phyloP scores from a whole-genome alignment of 2,329 filamentous ascomycete genomes.

The Mollisiaceae sp. region DNA sequence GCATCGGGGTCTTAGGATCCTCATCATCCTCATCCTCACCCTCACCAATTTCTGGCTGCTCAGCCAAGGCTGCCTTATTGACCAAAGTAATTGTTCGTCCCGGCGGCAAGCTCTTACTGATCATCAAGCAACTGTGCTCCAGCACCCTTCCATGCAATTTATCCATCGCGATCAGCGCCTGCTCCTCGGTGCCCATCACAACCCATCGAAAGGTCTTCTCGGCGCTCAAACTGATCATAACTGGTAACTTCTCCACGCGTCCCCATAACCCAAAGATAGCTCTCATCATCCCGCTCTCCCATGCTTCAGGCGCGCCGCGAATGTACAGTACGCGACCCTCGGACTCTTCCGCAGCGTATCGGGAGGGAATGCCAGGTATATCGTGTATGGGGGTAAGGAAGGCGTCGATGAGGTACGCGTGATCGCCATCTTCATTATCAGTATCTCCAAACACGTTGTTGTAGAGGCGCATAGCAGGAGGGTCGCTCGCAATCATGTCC shows the following conservation, averaged over 20 bases:
- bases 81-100: slow-evolving; percentile 6
- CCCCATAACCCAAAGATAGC: slow-evolving; percentile 29
- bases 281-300: slow-evolving; percentile 19
- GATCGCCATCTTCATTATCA: slow-evolving; percentile 15
- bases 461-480: slow-evolving; percentile 11
- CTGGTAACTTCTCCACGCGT: slow-evolving; percentile 26
- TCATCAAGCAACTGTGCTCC: neutral
- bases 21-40: neutral
- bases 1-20: neutral
- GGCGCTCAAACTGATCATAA: slow-evolving; percentile 29
- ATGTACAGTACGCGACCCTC: slow-evolving; percentile 35
- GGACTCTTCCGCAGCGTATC: slow-evolving; percentile 25
- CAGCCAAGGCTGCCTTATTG: neutral
- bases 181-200: slow-evolving; percentile 30
- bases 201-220: slow-evolving; percentile 36
- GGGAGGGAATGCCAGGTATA: slow-evolving; percentile 31
- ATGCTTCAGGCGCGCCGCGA: slow-evolving; percentile 25
- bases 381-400: slow-evolving; percentile 11
- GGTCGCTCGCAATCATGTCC: neutral
- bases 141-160: slow-evolving; percentile 17
- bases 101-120: slow-evolving; percentile 2
- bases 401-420: slow-evolving; percentile 25
- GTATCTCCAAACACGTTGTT: slow-evolving; percentile 9
- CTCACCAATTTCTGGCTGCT: neutral
- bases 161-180: slow-evolving; percentile 24